A percentile compares a stretch with the other conserved stretches of the same genome.
Evolutionary conservation across 768 basidiomycete genomes (phyloP).

Genomic region (Lentinula raphanica): DNA sequence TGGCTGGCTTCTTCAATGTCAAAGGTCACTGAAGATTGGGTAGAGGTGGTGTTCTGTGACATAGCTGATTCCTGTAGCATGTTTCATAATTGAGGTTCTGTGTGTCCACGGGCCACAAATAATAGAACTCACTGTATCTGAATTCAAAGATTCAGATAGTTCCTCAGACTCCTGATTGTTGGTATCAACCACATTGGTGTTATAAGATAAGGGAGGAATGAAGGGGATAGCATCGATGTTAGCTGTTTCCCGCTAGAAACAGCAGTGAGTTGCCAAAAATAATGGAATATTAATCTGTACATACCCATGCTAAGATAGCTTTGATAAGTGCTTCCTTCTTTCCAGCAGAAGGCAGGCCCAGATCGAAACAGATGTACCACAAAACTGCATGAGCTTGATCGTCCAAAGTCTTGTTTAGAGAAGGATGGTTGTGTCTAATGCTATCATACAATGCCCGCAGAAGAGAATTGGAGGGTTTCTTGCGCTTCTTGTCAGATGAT

Average conservation of each 20-base stretch:
- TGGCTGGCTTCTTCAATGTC: neutral
- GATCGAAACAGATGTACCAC: neutral
- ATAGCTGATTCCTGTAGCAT: neutral
- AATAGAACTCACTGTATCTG: no score
- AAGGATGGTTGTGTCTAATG: neutral
- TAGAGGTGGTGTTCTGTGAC: neutral
- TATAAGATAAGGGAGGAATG: neutral
- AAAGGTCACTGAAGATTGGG: neutral
- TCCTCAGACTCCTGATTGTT: neutral
- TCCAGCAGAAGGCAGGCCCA: neutral
- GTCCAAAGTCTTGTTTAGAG: neutral
- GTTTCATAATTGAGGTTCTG: neutral
- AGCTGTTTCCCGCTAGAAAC: neutral
- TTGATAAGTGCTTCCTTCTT: neutral
- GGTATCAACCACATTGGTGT: no score
- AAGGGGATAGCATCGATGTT: neutral
- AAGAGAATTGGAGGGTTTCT: neutral
- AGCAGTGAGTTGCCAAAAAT: neutral
- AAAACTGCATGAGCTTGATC: neutral
- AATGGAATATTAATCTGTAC: neutral
- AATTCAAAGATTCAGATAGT: neutral
- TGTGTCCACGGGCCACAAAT: no score
- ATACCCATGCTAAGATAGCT: neutral
- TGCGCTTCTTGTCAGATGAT: neutral
- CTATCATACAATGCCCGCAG: neutral